Evolutionary conservation across 2,329 filamentous ascomycete species (phyloP).

Genomic region (Exophiala sp.): DNA sequence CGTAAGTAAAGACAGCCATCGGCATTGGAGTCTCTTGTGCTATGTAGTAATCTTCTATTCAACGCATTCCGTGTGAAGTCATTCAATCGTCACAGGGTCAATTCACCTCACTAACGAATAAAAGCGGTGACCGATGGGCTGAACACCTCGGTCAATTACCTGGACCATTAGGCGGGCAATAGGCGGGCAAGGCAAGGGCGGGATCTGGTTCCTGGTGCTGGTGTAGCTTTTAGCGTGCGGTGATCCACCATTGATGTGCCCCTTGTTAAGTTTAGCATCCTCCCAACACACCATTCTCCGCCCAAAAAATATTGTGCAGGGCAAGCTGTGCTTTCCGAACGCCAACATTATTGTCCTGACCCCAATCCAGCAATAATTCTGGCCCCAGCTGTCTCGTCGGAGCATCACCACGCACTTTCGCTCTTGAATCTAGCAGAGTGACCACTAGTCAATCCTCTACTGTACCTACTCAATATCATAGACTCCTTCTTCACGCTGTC

Average conservation of each 20-base stretch:
- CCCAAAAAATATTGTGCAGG: constrained; percentile 15
- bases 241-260: neutral
- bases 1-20: neutral
- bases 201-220: constrained; percentile 19
- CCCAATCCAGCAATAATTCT: constrained; percentile 14
- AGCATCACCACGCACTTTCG: neutral
- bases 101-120: neutral
- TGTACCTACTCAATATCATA: neutral
- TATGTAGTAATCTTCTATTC: neutral
- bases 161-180: neutral
- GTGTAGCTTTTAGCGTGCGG: neutral
- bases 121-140: neutral
- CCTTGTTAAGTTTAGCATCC: constrained; percentile 24
- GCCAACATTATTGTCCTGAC: constrained; percentile 17
- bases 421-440: neutral
- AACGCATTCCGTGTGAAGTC: neutral
- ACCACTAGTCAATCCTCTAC: neutral
- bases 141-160: neutral
- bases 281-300: constrained; percentile 20
- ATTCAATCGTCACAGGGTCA: constrained; percentile 7
- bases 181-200: neutral
- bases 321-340: constrained; percentile 15
- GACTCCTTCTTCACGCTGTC: neutral
- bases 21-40: neutral
- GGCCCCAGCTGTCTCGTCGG: constrained; percentile 11